Percentiles rank a stretch among this genome's conserved stretches.
phyloP scores from a whole-genome alignment of 2,329 filamentous ascomycete species.

The Nemania sp. region DNA sequence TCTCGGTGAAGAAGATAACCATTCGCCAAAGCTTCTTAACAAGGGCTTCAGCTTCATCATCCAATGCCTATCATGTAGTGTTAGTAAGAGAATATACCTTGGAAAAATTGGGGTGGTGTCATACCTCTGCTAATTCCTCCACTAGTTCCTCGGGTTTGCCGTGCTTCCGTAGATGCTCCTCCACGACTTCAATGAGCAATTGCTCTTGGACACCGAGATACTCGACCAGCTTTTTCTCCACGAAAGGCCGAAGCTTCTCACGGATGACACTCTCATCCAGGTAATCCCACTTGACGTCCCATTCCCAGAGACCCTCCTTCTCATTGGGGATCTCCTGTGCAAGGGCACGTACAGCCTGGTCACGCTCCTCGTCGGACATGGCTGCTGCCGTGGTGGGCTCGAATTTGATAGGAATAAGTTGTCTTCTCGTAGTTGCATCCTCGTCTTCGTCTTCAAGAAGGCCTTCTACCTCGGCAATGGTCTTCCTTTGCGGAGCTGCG shows the following conservation, averaged over 20 bases:
- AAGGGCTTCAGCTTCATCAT: constrained; percentile 92
- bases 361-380: constrained; percentile 88
- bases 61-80: constrained; percentile 72
- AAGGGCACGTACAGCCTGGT: constrained; percentile 82
- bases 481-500: constrained; percentile 73
- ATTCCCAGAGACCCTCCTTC: constrained; percentile 89
- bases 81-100: constrained; percentile 46
- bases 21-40: constrained; percentile 98
- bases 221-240: constrained; percentile 98
- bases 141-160: constrained; percentile 83
- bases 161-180: constrained; percentile 83
- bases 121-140: constrained; percentile 84
- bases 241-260: constrained; percentile 91
- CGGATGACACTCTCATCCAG: constrained; percentile 84
- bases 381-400: constrained; percentile 75
- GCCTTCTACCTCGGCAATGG: constrained; percentile 92
- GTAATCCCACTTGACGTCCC: constrained; percentile 92
- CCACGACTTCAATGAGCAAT: constrained; percentile 91
- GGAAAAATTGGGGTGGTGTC: constrained; percentile 51
- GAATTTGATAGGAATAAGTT: constrained; percentile 85
- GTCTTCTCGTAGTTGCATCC: constrained; percentile 75
- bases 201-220: constrained; percentile 97
- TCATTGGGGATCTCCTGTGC: constrained; percentile 91
- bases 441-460: constrained; percentile 96
- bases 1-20: constrained; percentile 97